Percentiles rank a stretch among this genome's conserved stretches.
phyloP scores from a whole-genome alignment of 1,139 yeast species.

The Ashbya aceris region DNA sequence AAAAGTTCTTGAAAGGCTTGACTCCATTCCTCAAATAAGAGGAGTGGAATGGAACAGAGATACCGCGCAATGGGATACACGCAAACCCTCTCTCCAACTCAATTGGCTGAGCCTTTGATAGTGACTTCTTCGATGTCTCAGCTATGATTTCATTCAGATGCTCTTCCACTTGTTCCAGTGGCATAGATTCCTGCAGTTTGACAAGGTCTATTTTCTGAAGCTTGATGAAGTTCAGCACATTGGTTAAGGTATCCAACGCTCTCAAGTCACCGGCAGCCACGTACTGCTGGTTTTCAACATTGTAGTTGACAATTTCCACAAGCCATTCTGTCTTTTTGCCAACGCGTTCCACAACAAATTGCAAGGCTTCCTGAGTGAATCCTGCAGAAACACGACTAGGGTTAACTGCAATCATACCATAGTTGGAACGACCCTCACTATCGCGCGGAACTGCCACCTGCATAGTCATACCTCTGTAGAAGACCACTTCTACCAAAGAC shows the following conservation, averaged over 20 bases:
- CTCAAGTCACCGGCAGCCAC: constrained; percentile 98
- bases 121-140: constrained; percentile 72
- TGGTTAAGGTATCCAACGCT: constrained; percentile 85
- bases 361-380: constrained; percentile 84
- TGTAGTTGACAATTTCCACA: constrained; percentile 94
- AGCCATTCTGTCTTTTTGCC: constrained; percentile 81
- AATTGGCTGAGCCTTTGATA: constrained; percentile 90
- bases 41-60: constrained; percentile 98
- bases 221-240: constrained; percentile 87
- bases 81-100: constrained; percentile 97
- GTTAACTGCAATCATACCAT: constrained; percentile 98
- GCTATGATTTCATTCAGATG: constrained; percentile 80
- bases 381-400: constrained; percentile 88
- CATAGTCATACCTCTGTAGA: constrained; percentile 99
- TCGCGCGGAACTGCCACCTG: constrained; percentile 99
- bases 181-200: constrained; percentile 71
- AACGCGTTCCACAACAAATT: constrained; percentile 90
- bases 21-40: constrained; percentile 96
- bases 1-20: constrained; percentile 96
- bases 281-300: constrained; percentile 96
- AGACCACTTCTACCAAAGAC: constrained; percentile 93
- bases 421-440: constrained; percentile 86
- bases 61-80: constrained; percentile 95
- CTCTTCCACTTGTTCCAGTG: constrained; percentile 78
- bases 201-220: constrained; percentile 89